phyloP scores from a whole-genome alignment of 1,284 basidiomycete genomes.

The Agaricales sp. region DNA sequence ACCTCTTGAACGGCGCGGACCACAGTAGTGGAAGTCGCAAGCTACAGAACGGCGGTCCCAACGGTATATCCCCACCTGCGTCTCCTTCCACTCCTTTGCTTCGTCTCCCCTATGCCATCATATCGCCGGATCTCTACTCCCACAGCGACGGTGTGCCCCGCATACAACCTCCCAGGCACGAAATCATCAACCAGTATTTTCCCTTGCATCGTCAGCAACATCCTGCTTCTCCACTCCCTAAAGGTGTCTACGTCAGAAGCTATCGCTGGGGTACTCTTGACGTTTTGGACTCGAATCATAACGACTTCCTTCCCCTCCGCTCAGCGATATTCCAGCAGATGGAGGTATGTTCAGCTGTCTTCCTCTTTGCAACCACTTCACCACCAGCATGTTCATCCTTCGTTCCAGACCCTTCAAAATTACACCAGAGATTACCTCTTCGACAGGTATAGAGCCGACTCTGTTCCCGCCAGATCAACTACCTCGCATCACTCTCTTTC shows the following conservation, averaged over 20 bases:
- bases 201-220: slow-evolving; percentile 33
- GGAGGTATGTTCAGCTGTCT: slow-evolving; percentile 42
- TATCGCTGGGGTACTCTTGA: slow-evolving; percentile 77
- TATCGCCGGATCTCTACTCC: slow-evolving; percentile 71
- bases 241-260: slow-evolving; percentile 51
- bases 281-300: slow-evolving; percentile 64
- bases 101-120: slow-evolving; percentile 65
- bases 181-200: slow-evolving; percentile 60
- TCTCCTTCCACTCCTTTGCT: slow-evolving; percentile 48
- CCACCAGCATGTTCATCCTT: too few relatives aligned
- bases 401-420: slow-evolving; percentile 60
- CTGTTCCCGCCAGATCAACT: slow-evolving; percentile 27
- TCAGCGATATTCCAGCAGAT: slow-evolving; percentile 73
- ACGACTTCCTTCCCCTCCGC: slow-evolving; percentile 66
- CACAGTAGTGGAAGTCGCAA: neutral
- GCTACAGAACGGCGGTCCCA: slow-evolving; percentile 21
- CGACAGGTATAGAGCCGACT: slow-evolving; percentile 62
- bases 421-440: slow-evolving; percentile 77
- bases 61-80: slow-evolving; percentile 44
- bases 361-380: slow-evolving; percentile 13
- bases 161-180: slow-evolving; percentile 44
- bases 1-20: slow-evolving; percentile 21
- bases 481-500: slow-evolving; percentile 31
- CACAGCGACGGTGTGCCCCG: slow-evolving; percentile 67
- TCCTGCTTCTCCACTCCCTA: slow-evolving; percentile 34